Evolutionary conservation across 768 basidiomycete genomes (phyloP), one percentile per base, ranked within the genome.

Genomic region (Boletus rubropictus): DNA sequence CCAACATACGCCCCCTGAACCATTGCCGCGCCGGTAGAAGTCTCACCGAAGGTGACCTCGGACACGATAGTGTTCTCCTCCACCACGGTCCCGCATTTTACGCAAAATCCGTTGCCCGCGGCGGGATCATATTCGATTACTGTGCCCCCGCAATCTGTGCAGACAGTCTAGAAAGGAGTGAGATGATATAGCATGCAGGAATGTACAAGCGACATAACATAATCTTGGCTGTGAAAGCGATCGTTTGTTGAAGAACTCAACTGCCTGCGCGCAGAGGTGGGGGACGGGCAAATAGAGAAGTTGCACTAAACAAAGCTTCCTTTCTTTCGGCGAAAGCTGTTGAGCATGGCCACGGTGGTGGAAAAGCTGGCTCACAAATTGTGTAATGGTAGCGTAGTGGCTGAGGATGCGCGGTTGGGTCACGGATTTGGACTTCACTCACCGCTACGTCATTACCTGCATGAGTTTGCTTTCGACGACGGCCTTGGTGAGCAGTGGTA

Each of bases 21-120:
- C 75, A 97, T 89, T 1, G 95, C 94, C 5, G 93, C 90, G 21
- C 96, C 96, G 24, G 79, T 77, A 10, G 86, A 79, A 4, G 88
- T 87, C 73, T 99, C 96, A n/a, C 92, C 91, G 56, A 99, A 99
- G 1, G 84, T 82, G 46, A 99, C 81, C 63, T 99, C 96, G 52
- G 85, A 88, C 9, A 97, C 90, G 50, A 98, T 92, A 3, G 86
- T 81, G 60, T 91, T 93, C 67, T 96, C 90, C 68, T 95, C 91
- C 9, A 95, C 74, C 15, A 98, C 92, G 7, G 84, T 87, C 38
- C 90, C 91, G 57, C 94, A 97, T 55, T 78, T 72, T 1, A 86
- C 78, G 56, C 91, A 94, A 61, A 90, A 87, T 5, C 86, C 87
- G 53, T 88, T 88, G 8, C 89, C 89, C 5, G 87, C 86, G 11